phyloP scores from a whole-genome alignment of 495 filamentous ascomycete species.

The Aspergillus sparsus region DNA sequence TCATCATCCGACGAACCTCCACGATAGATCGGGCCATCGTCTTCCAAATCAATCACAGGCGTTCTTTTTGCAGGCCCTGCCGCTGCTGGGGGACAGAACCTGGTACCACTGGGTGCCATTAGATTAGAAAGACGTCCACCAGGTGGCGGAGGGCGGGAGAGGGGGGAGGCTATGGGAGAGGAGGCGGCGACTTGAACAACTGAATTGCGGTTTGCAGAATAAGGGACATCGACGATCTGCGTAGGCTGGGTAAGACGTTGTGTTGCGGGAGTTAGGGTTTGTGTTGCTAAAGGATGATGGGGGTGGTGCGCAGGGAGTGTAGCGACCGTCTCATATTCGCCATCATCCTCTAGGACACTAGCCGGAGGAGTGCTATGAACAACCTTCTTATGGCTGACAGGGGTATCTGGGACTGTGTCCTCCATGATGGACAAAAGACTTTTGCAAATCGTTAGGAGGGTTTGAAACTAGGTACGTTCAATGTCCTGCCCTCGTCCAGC shows the following conservation, averaged over 20 bases:
- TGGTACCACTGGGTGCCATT: slow-evolving; percentile 80
- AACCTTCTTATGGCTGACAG: slow-evolving; percentile 50
- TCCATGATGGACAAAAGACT: slow-evolving; percentile 32
- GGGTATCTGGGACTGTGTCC: slow-evolving; percentile 49
- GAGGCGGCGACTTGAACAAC: slow-evolving; percentile 81
- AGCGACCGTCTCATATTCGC: slow-evolving; percentile 58
- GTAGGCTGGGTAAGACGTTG: slow-evolving; percentile 68
- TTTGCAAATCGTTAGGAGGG: background rate
- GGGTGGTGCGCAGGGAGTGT: slow-evolving; percentile 53
- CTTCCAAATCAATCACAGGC: slow-evolving; percentile 50
- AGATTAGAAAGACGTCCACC: slow-evolving; percentile 53
- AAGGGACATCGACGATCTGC: slow-evolving; percentile 57
- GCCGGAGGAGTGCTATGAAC: slow-evolving; percentile 34
- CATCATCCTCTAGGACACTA: slow-evolving; percentile 27
- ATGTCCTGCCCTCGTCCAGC: background rate
- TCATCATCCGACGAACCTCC: slow-evolving; percentile 62
- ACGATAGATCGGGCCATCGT: slow-evolving; percentile 59
- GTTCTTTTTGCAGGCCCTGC: slow-evolving; percentile 38
- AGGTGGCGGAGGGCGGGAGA: slow-evolving; percentile 34
- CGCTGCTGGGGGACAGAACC: slow-evolving; percentile 58
- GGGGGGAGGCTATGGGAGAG: slow-evolving; percentile 64
- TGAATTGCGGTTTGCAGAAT: slow-evolving; percentile 38
- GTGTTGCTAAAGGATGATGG: slow-evolving; percentile 26
- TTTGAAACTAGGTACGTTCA: background rate
- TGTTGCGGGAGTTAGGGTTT: slow-evolving; percentile 36